Base-by-base conservation (phyloP, 768 basidiomycete genomes). In the Scleroderma bovista region DNA sequence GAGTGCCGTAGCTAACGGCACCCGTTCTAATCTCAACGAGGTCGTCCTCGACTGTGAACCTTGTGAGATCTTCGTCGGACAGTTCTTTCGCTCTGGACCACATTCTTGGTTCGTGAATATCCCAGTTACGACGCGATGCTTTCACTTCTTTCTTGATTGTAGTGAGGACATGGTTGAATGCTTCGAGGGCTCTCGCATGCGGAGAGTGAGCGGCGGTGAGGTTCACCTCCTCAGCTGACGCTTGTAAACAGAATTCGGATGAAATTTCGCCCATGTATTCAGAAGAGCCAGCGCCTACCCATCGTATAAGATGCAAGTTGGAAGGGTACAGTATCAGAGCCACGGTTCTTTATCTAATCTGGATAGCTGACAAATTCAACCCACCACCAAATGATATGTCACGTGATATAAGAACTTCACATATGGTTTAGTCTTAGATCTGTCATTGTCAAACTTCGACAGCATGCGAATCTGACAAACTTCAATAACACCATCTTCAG, bases 111-210 rank as follows among this genome's bases (percentile, higher is more conserved):
- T 71, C 69, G 44, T 88, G 86, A 53, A 74, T 71, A 68, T 87
- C 74, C 88, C 88, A 88, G 52, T 84, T 56, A 46, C 66, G 75
- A 50, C 88, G 82, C 44, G 85, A 86, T 51, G 75, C 78, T 51
- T 81, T 39, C 57, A 89, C 81, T 61, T 79, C 81, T n/a, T 65
- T 40, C 69, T 83, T 87, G 72, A 91, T 84, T 13, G 60, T 62
- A 40, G 64, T 70, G 29, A 79, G 65, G 52, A 85, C 70, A 46
- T 64, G 49, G 36, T 75, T 72, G 71, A 88, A 89, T 0, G 86
- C 88, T 36, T 80, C 77, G 53, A 86, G 65, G 9, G 84, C 78
- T 55, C 80, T 84, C 37, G 61, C 62, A 38, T 70, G 69, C n/a
- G 88, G 88, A 6, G 65, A 3, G 62, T 90, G 86, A 0, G 81